Evolutionary conservation across 2,329 filamentous ascomycete species (phyloP), one percentile per base, ranked within the genome.

Genomic region (Xylaria digitata): DNA sequence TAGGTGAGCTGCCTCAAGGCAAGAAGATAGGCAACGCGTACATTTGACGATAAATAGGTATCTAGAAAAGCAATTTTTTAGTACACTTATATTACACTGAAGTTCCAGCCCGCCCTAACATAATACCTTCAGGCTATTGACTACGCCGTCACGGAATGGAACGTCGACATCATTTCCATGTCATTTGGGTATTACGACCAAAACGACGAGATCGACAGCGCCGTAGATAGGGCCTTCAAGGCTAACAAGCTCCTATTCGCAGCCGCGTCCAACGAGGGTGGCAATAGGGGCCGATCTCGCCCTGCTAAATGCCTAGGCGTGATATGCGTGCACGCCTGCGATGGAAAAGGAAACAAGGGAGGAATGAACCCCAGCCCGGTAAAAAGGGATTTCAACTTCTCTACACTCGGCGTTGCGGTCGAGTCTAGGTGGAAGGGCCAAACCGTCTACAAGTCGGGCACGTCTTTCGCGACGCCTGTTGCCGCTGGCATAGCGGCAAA

Each of bases 391-490:
- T 21, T 49, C 13, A 57, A 57, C 17, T 63, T 63, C 17, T 49
- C 52, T 1, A 52, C 60, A 3, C 43, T 57, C 11, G 43, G 60
- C 15, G 32, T 56, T 8, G 30, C 52, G 7, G 11, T 59, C 4
- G 54, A 30, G 30, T 53, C 48, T 2, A 52, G 30, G 15, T 57
- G 61, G 53, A 21, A 58, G n/a, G 46, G 46, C 2, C 7, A 40
- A 7, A n/a, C 13, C 1, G n/a, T 45, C 2, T 37, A 32, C 8
- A 64, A 59, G 26, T 64, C 37, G 13, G 61, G 61, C 6, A 64
- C 46, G 4, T 64, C 55, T 2, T 64, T 64, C n/a, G 61, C 61
- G 3, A 64, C 46, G 11, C 61, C 61, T 40, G 34, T 64, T 8
- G 54, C 49, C 4, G 48, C 55, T 21, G 46, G 42, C 5, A 21